Percentiles rank a stretch among this genome's conserved stretches.
These are phyloP conservation scores for Chaetomium cochliodes DNA, from an alignment of 495 filamentous ascomycete species.

Conservation along the genomic window DNA sequence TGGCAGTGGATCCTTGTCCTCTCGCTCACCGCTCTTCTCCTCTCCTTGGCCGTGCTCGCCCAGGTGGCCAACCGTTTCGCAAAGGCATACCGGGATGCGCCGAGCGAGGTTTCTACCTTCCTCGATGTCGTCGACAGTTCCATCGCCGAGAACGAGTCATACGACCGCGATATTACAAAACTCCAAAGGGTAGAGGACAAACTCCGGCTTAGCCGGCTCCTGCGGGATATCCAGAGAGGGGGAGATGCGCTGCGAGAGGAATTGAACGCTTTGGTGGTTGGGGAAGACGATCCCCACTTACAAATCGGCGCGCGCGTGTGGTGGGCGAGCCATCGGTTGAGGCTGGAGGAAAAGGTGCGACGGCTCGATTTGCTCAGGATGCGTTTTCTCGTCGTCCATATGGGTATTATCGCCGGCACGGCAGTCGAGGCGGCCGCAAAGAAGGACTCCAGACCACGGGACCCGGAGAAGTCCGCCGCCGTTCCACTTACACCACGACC, in stretches of 20 bases:
- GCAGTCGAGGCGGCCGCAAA: conserved; percentile 38
- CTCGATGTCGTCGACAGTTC: conserved; percentile 52
- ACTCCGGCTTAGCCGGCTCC: conserved; percentile 48
- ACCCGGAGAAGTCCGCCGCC: conserved; percentile 32
- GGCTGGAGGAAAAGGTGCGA: conserved; percentile 53
- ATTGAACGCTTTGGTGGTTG: conserved; percentile 48
- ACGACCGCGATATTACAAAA: conserved; percentile 52
- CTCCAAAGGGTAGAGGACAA: conserved; percentile 53
- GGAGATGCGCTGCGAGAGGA: conserved; percentile 53
- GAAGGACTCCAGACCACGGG: conserved; percentile 29
- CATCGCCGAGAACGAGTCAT: conserved; percentile 53
- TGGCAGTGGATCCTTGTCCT: conserved; percentile 48
- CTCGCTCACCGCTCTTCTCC: conserved; percentile 49
- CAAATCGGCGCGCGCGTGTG: conserved; percentile 45
- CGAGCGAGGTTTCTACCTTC: conserved; percentile 49
- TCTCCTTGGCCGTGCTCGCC: conserved; percentile 44
- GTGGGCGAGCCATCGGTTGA: conserved; percentile 47
- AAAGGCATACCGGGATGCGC: conserved; percentile 49
- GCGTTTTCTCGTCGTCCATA: conserved; percentile 56
- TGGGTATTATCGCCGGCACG: conserved; percentile 51
- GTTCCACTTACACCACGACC: conserved; percentile 17
- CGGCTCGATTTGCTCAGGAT: conserved; percentile 60
- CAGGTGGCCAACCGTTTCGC: conserved; percentile 46
- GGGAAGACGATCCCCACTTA: conserved; percentile 44
- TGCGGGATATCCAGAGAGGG: conserved; percentile 57